phyloP scores from a whole-genome alignment of 2,329 filamentous ascomycete genomes.

The Cyphellophora europaea region DNA sequence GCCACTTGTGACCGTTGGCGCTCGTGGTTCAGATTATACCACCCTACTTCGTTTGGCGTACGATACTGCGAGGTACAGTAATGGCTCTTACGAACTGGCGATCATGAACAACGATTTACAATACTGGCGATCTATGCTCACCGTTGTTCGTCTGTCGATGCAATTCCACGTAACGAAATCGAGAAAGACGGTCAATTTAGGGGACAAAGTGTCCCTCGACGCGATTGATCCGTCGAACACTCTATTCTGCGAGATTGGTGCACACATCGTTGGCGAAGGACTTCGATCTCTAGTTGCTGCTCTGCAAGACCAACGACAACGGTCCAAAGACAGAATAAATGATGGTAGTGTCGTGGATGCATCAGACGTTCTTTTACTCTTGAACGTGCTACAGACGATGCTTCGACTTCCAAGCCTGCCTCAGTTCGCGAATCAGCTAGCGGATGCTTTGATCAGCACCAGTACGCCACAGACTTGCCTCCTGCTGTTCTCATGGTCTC shows the following conservation, averaged over 20 bases:
- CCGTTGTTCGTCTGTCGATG: slow-evolving; percentile 74
- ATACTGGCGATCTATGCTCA: slow-evolving; percentile 77
- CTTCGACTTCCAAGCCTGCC: slow-evolving; percentile 69
- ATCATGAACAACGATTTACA: slow-evolving; percentile 47
- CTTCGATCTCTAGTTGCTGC: slow-evolving; percentile 73
- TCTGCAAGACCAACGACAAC: slow-evolving; percentile 59
- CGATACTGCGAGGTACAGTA: slow-evolving; percentile 47
- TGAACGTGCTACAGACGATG: slow-evolving; percentile 77
- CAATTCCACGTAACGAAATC: slow-evolving; percentile 38
- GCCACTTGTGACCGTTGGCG: slow-evolving; percentile 54
- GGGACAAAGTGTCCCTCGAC: slow-evolving; percentile 6
- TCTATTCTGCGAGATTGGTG: slow-evolving; percentile 56
- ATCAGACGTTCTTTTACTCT: slow-evolving; percentile 77
- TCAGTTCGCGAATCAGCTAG: slow-evolving; percentile 60
- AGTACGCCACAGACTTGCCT: slow-evolving; percentile 71
- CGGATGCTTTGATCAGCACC: slow-evolving; percentile 55
- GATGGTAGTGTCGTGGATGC: slow-evolving; percentile 47
- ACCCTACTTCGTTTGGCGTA: slow-evolving; percentile 49
- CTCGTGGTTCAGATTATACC: slow-evolving; percentile 41
- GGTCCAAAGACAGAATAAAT: slow-evolving; percentile 2
- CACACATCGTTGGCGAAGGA: slow-evolving; percentile 68
- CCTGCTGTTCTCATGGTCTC: slow-evolving; percentile 88
- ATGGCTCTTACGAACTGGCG: slow-evolving; percentile 50
- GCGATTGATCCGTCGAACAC: slow-evolving; percentile 21
- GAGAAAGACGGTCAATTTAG: slow-evolving; percentile 24